Percentiles rank a stretch among this genome's conserved stretches.
These are phyloP conservation scores for Dendrobium chrysotoxum DNA, from an alignment of 106 monocot genomes.

Conservation along the genomic window DNA sequence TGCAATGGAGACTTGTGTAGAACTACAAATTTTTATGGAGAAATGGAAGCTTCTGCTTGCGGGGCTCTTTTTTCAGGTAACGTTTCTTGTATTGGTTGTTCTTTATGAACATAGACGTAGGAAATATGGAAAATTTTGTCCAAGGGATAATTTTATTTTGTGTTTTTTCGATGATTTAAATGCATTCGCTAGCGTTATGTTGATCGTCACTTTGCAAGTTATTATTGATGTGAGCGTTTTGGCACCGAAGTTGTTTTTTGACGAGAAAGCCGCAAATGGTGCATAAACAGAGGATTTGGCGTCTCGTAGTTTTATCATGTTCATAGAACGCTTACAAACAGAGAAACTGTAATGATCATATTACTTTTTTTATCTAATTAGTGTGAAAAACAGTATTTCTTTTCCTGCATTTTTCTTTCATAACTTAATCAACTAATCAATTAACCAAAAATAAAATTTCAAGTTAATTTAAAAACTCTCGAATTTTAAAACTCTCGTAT, in stretches of 20 bases:
- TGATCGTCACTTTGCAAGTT: background rate
- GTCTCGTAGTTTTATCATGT: background rate
- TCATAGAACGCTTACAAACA: background rate
- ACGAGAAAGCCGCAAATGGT: background rate
- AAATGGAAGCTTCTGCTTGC: constrained; percentile 39
- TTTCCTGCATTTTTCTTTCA: too few relatives aligned
- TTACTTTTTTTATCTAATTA: too few relatives aligned
- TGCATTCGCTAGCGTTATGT: background rate
- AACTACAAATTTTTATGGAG: constrained; percentile 29
- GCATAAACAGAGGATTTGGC: background rate
- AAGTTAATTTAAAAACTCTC: too few relatives aligned
- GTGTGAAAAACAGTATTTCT: too few relatives aligned
- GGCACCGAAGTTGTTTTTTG: background rate
- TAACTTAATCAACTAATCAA: too few relatives aligned
- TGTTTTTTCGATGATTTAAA: background rate
- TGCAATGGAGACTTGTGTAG: constrained; percentile 21
- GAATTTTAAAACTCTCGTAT: too few relatives aligned
- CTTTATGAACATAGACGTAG: background rate
- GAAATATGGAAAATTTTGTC: background rate
- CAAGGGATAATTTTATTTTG: background rate
- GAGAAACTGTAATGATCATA: background rate
- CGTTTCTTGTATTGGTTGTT: background rate
- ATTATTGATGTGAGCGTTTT: background rate
- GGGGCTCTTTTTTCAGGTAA: constrained; percentile 35
- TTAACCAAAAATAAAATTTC: too few relatives aligned